These are phyloP conservation scores for Heterobasidion occidentale DNA, from an alignment of 1,284 basidiomycete species.

Conservation along the genomic window DNA sequence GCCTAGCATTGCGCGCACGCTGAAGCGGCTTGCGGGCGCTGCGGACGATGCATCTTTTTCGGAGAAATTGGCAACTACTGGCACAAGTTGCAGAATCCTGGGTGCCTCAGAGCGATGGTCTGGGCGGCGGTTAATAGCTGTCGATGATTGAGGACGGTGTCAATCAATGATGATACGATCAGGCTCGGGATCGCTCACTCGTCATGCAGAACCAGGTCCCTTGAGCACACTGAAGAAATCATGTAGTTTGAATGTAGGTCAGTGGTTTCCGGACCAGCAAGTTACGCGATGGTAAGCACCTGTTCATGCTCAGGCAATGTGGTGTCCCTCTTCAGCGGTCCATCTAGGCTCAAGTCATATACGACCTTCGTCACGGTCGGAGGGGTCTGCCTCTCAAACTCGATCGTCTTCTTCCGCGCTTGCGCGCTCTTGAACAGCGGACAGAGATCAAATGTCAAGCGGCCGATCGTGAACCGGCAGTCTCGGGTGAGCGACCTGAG, in stretches of 20 bases:
- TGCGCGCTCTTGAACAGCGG: constrained; percentile 19
- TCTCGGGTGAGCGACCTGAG: constrained; percentile 6
- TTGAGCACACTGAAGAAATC: constrained; percentile 19
- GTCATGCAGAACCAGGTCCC: constrained; percentile 29
- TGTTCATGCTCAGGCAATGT: constrained; percentile 18
- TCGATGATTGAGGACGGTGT: neutral
- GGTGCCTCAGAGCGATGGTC: constrained; percentile 27
- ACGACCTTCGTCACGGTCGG: constrained; percentile 23
- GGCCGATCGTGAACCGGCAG: constrained; percentile 20
- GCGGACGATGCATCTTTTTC: neutral
- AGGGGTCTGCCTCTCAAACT: constrained; percentile 17
- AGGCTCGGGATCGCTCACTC: constrained; percentile 13
- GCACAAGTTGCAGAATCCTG: constrained; percentile 31
- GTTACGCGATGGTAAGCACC: constrained; percentile 11
- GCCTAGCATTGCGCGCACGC: constrained; percentile 7
- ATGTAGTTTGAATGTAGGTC: neutral
- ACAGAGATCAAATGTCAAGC: constrained; percentile 20
- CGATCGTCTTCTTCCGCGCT: constrained; percentile 13
- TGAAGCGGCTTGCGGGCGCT: constrained; percentile 2
- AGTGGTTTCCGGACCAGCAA: neutral
- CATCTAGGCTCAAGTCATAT: constrained; percentile 21
- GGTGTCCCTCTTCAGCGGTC: constrained; percentile 16
- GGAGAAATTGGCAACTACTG: constrained; percentile 22
- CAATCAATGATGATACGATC: no score
- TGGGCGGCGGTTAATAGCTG: constrained; percentile 28